phyloP scores from a whole-genome alignment of 148 eudicot species.

The Persicaria tinctoria region DNA sequence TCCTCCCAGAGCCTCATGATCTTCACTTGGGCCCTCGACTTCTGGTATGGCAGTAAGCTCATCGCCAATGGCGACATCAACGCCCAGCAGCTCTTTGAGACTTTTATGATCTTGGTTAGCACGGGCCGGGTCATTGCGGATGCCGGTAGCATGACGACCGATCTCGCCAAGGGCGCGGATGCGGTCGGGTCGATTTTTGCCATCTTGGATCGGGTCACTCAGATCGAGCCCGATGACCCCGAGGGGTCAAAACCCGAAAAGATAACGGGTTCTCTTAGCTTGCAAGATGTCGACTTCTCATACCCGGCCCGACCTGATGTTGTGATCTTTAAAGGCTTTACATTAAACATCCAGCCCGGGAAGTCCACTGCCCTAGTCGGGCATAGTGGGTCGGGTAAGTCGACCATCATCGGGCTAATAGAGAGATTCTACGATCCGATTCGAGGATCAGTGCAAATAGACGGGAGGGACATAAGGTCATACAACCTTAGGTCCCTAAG shows the following conservation, averaged over 20 bases:
- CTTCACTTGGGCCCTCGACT: constrained; percentile 9
- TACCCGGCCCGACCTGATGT: constrained; percentile 18
- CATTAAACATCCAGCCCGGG: constrained; percentile 21
- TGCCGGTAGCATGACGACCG: constrained; percentile 12
- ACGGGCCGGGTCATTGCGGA: constrained; percentile 15
- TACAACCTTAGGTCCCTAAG: constrained; percentile 30
- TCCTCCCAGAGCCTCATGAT: constrained; percentile 11
- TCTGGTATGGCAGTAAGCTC: constrained; percentile 12
- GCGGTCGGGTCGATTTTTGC: constrained; percentile 6
- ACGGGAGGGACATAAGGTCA: constrained; percentile 21
- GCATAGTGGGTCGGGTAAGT: constrained; percentile 22
- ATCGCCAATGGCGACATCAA: constrained; percentile 1
- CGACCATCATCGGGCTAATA: constrained; percentile 23
- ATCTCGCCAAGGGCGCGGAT: constrained; percentile 9
- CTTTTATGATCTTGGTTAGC: constrained; percentile 8
- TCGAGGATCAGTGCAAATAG: constrained; percentile 22
- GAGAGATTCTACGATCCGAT: constrained; percentile 28
- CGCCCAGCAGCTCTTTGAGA: constrained; percentile 4
- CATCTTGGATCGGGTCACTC: constrained; percentile 9
- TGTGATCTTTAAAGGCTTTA: constrained; percentile 14
- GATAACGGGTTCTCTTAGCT: constrained; percentile 18
- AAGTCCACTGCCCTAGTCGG: constrained; percentile 20
- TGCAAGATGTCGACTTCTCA: constrained; percentile 19
- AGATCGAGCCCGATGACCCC: constrained; percentile 7
- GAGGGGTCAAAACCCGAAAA: constrained; percentile 4